phyloP scores from a whole-genome alignment of 306 rosid genomes.

The Lathyrus oleraceus region DNA sequence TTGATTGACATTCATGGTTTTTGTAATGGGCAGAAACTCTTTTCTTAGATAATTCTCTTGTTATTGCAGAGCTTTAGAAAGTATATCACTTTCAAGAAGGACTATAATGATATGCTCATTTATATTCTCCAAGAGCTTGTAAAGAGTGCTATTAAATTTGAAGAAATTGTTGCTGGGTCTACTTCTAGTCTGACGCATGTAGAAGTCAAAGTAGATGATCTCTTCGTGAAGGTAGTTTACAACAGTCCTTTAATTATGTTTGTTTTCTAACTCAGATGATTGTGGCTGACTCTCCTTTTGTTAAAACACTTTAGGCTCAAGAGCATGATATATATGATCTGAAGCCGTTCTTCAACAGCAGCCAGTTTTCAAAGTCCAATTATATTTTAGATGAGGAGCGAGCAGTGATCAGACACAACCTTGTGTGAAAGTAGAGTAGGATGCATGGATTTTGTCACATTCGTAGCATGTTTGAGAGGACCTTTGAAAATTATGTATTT shows the following conservation, averaged over 20 bases:
- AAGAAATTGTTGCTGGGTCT: constrained; percentile 76
- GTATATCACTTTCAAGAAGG: constrained; percentile 95
- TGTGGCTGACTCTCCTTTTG: constrained; percentile 29
- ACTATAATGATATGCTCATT: constrained; percentile 69
- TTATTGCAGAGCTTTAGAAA: constrained; percentile 80
- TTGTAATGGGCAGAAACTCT: constrained; percentile 11
- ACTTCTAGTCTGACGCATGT: constrained; percentile 57
- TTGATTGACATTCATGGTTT: not conserved
- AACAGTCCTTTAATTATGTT: not conserved
- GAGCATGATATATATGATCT: constrained; percentile 88
- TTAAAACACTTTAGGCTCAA: constrained; percentile 67
- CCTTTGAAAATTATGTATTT: not conserved
- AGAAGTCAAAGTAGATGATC: constrained; percentile 76
- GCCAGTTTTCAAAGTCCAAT: constrained; percentile 60
- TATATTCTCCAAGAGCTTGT: constrained; percentile 81
- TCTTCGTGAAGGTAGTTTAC: constrained; percentile 60
- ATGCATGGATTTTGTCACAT: not conserved
- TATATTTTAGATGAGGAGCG: constrained; percentile 66
- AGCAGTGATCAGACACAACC: constrained; percentile 67
- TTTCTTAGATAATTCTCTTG: constrained; percentile 17
- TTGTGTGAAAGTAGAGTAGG: constrained; percentile 38
- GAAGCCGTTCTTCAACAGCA: constrained; percentile 77
- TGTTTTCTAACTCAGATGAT: constrained; percentile 5
- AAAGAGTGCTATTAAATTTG: constrained; percentile 76
- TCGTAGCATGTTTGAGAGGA: not conserved